These are phyloP conservation scores for Citrus cavaleriei DNA, from an alignment of 345 rosid species.

Conservation along the genomic window DNA sequence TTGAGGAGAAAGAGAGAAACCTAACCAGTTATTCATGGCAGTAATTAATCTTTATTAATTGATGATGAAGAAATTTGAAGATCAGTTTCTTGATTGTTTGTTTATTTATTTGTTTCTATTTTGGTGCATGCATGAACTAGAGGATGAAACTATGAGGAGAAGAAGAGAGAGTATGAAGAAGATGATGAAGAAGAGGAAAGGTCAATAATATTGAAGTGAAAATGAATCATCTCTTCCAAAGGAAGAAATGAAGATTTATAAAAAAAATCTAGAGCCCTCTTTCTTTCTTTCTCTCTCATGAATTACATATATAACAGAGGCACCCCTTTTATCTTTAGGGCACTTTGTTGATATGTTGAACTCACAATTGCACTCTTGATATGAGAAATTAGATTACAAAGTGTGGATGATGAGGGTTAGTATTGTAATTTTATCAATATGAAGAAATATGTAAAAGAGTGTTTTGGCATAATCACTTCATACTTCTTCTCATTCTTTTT, in stretches of 20 bases:
- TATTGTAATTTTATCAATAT: neutral
- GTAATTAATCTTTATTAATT: neutral
- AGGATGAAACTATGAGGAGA: neutral
- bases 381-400: neutral
- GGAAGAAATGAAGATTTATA: constrained; percentile 29
- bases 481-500: constrained; percentile 15
- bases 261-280: constrained; percentile 3
- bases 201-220: constrained; percentile 20
- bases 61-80: neutral
- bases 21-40: constrained; percentile 70
- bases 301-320: constrained; percentile 8
- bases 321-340: constrained; percentile 7
- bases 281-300: constrained; percentile 6
- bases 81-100: neutral
- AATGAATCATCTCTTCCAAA: constrained; percentile 11
- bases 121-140: constrained; percentile 23
- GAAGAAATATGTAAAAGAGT: neutral
- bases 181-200: constrained; percentile 19
- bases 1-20: constrained; percentile 75
- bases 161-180: neutral
- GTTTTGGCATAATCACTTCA: constrained; percentile 15
- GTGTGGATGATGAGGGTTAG: neutral
- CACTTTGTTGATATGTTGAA: neutral
- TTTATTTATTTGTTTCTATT: neutral
- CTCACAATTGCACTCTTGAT: neutral